Evolutionary conservation across 352 stramenopile genomes (phyloP).

Genomic region (Phytopythium delawarense): DNA sequence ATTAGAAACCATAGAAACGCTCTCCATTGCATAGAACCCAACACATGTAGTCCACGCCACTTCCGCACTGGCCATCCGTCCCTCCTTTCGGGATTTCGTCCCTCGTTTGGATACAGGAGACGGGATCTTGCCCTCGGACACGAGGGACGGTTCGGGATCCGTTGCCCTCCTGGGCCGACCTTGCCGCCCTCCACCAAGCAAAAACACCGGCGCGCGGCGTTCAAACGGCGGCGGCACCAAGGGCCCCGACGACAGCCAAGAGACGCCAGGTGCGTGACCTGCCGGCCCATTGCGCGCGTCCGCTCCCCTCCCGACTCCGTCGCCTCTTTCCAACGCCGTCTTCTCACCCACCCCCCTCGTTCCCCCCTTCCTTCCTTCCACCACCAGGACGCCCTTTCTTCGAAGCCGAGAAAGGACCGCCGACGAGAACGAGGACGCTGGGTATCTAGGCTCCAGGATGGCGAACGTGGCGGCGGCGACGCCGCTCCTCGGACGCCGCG

Average conservation of each 20-base stretch:
- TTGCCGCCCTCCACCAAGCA: conserved; percentile 7
- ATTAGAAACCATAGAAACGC: not conserved
- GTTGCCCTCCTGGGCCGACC: not conserved
- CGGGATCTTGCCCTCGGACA: not conserved
- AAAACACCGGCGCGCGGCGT: not conserved
- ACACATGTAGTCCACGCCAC: not conserved
- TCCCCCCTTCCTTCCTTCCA: not conserved
- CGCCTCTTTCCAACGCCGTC: too few species aligned
- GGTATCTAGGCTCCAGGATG: not conserved
- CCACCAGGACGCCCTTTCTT: not conserved
- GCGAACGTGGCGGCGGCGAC: not conserved
- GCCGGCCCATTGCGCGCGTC: too few species aligned
- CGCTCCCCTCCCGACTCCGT: too few species aligned
- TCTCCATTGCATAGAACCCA: too few species aligned
- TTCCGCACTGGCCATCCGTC: not conserved
- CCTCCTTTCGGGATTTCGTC: not conserved
- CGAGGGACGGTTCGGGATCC: not conserved
- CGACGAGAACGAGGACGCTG: not conserved
- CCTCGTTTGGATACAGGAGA: not conserved
- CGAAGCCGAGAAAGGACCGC: not conserved
- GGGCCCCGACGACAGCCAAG: not conserved
- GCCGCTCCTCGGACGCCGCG: conserved; percentile 1
- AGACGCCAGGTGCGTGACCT: not conserved
- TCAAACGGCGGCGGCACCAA: conserved; percentile 1
- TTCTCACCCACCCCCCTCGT: not conserved